Evolutionary conservation across 2,329 filamentous ascomycete genomes (phyloP).

Genomic region (Teratosphaeria nubilosa): DNA sequence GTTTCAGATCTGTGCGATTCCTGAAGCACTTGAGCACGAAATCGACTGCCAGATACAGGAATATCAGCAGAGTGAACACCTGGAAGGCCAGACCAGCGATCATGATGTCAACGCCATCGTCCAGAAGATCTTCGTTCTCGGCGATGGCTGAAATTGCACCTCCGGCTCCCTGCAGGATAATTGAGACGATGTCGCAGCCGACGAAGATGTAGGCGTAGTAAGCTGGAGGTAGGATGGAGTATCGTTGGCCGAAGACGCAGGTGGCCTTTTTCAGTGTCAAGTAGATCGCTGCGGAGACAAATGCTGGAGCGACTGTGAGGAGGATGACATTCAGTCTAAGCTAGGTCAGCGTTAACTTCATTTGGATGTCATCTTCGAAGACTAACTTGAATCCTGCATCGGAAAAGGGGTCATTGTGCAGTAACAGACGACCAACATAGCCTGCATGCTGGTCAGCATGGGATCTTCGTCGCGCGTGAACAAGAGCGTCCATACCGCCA

Average conservation of each 20-base stretch:
- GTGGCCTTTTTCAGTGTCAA: slow-evolving; percentile 48
- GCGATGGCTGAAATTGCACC: slow-evolving; percentile 47
- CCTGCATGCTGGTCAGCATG: slow-evolving; percentile 24
- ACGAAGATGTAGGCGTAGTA: slow-evolving; percentile 46
- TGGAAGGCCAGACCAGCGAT: slow-evolving; percentile 48
- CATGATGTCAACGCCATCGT: slow-evolving; percentile 44
- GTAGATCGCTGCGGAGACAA: slow-evolving; percentile 46
- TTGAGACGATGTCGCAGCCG: slow-evolving; percentile 43
- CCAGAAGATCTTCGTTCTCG: slow-evolving; percentile 25
- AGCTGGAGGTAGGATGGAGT: slow-evolving; percentile 10
- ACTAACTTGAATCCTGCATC: slow-evolving; percentile 34
- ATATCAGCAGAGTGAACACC: slow-evolving; percentile 40
- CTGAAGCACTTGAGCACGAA: slow-evolving; percentile 11
- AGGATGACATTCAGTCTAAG: slow-evolving; percentile 35
- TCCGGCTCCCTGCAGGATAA: slow-evolving; percentile 47
- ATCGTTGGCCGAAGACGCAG: slow-evolving; percentile 37
- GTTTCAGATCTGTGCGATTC: not conserved
- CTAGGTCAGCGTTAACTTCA: not conserved
- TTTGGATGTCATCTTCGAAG: not conserved
- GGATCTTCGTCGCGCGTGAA: not conserved
- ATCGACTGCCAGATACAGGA: slow-evolving; percentile 29
- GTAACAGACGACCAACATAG: slow-evolving; percentile 45
- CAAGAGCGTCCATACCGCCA: not conserved
- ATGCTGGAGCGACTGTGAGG: slow-evolving; percentile 48
- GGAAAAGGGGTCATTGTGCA: slow-evolving; percentile 43